Percentiles rank a stretch among this genome's conserved stretches.
These are phyloP conservation scores for Artemisia annua DNA, from an alignment of 129 eudicot species.

Conservation along the genomic window DNA sequence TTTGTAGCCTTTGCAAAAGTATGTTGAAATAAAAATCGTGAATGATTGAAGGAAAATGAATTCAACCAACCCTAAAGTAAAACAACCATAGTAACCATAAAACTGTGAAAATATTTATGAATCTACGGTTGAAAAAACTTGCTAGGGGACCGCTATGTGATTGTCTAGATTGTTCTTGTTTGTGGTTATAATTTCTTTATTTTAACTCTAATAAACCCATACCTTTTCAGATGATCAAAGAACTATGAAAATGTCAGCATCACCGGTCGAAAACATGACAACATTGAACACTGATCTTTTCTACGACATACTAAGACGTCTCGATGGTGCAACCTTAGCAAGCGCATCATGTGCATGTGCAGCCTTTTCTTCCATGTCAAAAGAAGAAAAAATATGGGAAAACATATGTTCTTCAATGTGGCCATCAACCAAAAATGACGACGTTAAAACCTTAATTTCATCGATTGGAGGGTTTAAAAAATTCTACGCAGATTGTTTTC, in stretches of 20 bases:
- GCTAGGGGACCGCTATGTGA: too few relatives aligned
- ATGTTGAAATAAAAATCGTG: too few relatives aligned
- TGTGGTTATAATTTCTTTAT: constrained; percentile 3
- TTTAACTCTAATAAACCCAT: neutral
- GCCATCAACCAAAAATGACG: constrained; percentile 86
- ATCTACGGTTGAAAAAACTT: too few relatives aligned
- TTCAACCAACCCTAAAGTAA: too few relatives aligned
- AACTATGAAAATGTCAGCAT: constrained; percentile 45
- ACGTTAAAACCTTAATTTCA: constrained; percentile 51
- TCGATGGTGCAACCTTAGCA: constrained; percentile 90
- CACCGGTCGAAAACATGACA: constrained; percentile 52
- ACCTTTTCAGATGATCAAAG: constrained; percentile 47
- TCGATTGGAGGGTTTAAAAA: constrained; percentile 85
- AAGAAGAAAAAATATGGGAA: constrained; percentile 93
- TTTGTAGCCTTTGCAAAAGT: too few relatives aligned
- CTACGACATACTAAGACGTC: constrained; percentile 83
- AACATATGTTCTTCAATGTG: constrained; percentile 77
- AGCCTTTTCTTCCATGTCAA: constrained; percentile 68
- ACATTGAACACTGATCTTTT: constrained; percentile 72
- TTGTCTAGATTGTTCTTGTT: neutral
- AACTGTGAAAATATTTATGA: too few relatives aligned
- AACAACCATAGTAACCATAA: too few relatives aligned
- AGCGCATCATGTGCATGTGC: constrained; percentile 94
- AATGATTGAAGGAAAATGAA: too few relatives aligned
- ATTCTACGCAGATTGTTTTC: constrained; percentile 89